Base-by-base conservation (phyloP, 169 alveolate genomes). In the Plasmodium gallinaceum region DNA sequence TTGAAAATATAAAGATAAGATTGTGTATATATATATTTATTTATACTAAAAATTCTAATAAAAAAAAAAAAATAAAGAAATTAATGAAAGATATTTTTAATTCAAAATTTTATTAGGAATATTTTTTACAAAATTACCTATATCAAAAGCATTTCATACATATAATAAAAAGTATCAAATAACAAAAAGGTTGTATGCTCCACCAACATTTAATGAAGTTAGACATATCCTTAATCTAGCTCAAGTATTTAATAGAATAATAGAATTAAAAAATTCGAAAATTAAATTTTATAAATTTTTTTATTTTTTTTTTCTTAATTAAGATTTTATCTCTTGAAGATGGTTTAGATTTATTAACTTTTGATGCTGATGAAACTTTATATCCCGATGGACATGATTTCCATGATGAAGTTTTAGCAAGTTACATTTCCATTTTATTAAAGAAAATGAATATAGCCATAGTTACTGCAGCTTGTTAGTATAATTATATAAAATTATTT, bases 331-430 rank as follows among this genome's bases (percentile, higher is more conserved):
- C 87, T n/a, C 54, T 74, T 42, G 86, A 64, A 60, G 88, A 74
- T 8, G 85, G 76, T 18, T 78, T 92, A 54, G 87, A 74, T 51
- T 62, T 91, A 72, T 26, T 91, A 46, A 86, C 94, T 39, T 71
- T 91, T 54, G 94, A 91, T 43, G 94, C 93, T 9, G 94, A 91
- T 69, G 93, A 87, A 74, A 91, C 94, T 6, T 64, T 91, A 12
- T 91, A 91, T 86, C 91, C 93, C 12, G 93, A 91, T 68, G 92
- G 92, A 8, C 68, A 68, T 37, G 80, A 86, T 85, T 74, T 91
- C 48, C 48, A 75, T 10, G 92, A 91, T 57, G 75, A 37, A 32
- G 64, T 58, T 14, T 72, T 86, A 22, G 92, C 91, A 14, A 26
- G 74, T 62, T 51, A 74, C 26, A 72, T 91, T 39, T 73, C 90